A percentile compares a stretch with the other conserved stretches of the same genome.
These are phyloP conservation scores for Penicillium brevicompactum DNA, from an alignment of 2,329 filamentous ascomycete species.

Conservation along the genomic window DNA sequence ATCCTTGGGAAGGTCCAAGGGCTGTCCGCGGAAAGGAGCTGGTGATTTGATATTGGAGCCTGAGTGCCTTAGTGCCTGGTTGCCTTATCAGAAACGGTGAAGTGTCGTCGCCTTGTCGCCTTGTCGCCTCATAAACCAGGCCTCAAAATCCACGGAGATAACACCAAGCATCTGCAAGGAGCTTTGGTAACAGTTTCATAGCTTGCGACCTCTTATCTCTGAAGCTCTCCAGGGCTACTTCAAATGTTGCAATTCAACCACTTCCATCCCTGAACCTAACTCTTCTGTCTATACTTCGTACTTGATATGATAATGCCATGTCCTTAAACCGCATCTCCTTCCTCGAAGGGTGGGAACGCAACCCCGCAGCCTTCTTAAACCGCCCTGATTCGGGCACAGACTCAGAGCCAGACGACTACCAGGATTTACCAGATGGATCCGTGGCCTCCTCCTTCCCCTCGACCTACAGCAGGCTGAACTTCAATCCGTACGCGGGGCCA, in stretches of 20 bases:
- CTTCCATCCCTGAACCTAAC: not conserved
- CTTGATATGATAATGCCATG: slow-evolving; percentile 31
- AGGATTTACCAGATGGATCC: slow-evolving; percentile 34
- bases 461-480: slow-evolving; percentile 42
- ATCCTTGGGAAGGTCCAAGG: not conserved
- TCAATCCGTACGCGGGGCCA: slow-evolving; percentile 45
- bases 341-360: slow-evolving; percentile 47
- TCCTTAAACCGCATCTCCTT: slow-evolving; percentile 47
- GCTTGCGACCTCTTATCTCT: not conserved
- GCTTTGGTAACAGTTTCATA: not conserved
- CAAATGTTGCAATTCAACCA: not conserved
- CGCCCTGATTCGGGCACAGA: slow-evolving; percentile 23
- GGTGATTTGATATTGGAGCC: slow-evolving; percentile 5
- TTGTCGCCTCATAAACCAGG: not conserved
- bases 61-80: slow-evolving; percentile 6
- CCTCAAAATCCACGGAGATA: not conserved
- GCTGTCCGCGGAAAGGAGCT: too few species aligned
- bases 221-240: not conserved
- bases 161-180: not conserved
- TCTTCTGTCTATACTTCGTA: not conserved
- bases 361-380: slow-evolving; percentile 28
- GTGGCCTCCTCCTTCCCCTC: slow-evolving; percentile 40
- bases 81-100: too few species aligned
- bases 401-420: slow-evolving; percentile 24
- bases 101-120: not conserved